Percentiles rank a stretch among this genome's conserved stretches.
Evolutionary conservation across 1,284 basidiomycete species (phyloP).

Genomic region (Kalmanozyma brasiliensis): DNA sequence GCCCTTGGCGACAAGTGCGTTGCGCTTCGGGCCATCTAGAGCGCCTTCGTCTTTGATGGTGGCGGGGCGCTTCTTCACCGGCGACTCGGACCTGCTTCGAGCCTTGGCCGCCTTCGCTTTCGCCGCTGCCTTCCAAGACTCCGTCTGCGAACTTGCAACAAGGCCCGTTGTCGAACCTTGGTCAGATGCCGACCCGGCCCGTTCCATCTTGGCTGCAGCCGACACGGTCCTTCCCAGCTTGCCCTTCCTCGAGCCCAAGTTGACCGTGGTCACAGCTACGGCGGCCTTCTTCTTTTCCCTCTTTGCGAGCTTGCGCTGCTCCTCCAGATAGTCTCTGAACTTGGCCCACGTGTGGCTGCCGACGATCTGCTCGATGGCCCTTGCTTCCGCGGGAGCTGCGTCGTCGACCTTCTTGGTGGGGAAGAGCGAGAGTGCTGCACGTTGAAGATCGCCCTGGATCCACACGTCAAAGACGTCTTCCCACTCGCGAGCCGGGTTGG

Average conservation of each 20-base stretch:
- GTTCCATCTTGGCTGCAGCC: constrained; percentile 41
- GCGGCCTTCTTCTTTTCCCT: constrained; percentile 33
- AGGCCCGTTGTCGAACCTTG: constrained; percentile 8
- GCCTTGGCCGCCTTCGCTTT: constrained; percentile 18
- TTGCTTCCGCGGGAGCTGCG: constrained; percentile 11
- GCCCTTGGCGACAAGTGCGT: background rate
- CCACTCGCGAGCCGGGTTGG: constrained; percentile 85
- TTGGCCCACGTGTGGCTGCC: constrained; percentile 32
- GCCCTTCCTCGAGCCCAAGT: constrained; percentile 25
- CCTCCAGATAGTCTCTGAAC: constrained; percentile 37
- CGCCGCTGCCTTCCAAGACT: constrained; percentile 12
- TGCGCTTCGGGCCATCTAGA: background rate
- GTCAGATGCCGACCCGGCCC: constrained; percentile 11
- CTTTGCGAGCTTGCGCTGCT: constrained; percentile 42
- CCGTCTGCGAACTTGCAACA: constrained; percentile 5
- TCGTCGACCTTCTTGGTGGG: constrained; percentile 26
- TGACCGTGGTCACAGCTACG: constrained; percentile 9
- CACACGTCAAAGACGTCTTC: constrained; percentile 90
- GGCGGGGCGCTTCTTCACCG: constrained; percentile 27
- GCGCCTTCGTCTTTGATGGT: constrained; percentile 2
- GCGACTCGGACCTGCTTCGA: constrained; percentile 35
- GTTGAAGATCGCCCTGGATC: constrained; percentile 87
- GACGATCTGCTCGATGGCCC: constrained; percentile 33
- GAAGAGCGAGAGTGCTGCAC: constrained; percentile 58
- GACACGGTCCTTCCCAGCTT: constrained; percentile 29